Evolutionary conservation across 192 early-diverging fungal species (phyloP), one percentile per base, ranked within the genome.

Genomic region (Coemansia interrupta): DNA sequence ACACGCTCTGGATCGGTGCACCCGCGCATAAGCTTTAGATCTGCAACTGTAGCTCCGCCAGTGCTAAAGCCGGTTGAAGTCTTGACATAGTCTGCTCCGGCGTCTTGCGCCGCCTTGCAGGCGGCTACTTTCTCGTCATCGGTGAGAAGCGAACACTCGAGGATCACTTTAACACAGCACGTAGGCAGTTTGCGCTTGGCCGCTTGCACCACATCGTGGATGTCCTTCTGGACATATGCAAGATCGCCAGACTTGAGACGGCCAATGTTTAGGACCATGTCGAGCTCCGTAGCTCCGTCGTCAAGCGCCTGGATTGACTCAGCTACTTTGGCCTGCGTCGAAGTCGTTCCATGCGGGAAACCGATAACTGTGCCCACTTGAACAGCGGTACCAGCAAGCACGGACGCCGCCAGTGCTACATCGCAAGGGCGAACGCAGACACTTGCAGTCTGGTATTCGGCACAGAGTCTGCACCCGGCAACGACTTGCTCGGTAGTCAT

Each of bases 341-440:
- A 54, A 0, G 82, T 61, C 58, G 79, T 85, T 20, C 84, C 84
- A 23, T 85, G 84, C 40, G 84, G 84, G 59, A 85, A 85, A 1
- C 80, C 80, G 41, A 85, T 82, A 0, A 85, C 84, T 0, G 84
- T 83, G 30, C 84, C 80, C 0, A 85, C 82, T n/a, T 70, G 60
- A 3, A 85, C 84, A n/a, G 40, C 47, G 24, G 72, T 78, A 52
- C 58, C 71, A 15, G 63, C 24, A 3, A 85, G 67, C 1, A 56
- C 47, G 4, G 65, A 52, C 12, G 72, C 50, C 3, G 84, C 84
- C 12, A 78, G 52, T 43, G 65, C 68, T 17, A 85, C 81, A 46
- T 85, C 82, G 63, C 84, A 83, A n/a, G 84, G 81, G 32, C 83
- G 82, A 45, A 85, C 84, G 60, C 84, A 85, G 2, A 85, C 83